Conservation (phyloP, 129 eudicot species). For the Apium graveolens region DNA sequence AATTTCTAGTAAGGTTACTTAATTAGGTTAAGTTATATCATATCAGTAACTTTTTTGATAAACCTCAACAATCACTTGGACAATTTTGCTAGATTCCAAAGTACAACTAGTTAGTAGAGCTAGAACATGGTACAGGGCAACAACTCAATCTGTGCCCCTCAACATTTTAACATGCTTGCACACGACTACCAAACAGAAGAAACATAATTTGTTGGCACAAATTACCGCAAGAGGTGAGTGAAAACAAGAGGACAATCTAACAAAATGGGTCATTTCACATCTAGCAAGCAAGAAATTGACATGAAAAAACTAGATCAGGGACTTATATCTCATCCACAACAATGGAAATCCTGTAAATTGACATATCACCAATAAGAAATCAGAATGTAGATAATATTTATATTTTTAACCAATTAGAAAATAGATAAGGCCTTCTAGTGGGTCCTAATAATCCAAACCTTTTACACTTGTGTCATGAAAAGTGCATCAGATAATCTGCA, state of each 20-base stretch:
- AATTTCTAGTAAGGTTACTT: too few species aligned
- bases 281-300: constrained; percentile 1
- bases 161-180: not conserved
- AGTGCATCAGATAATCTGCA: constrained; percentile 15
- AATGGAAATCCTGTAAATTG: constrained; percentile 40
- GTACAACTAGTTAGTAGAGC: too few species aligned
- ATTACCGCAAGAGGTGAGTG: not conserved
- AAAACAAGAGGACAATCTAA: not conserved
- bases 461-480: not conserved
- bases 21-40: too few species aligned
- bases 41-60: too few species aligned
- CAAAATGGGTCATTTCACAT: not conserved
- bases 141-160: constrained; percentile 1
- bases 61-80: too few species aligned
- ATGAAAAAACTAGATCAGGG: constrained; percentile 2
- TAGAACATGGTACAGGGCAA: too few species aligned
- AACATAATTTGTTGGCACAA: not conserved
- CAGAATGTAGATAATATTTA: constrained; percentile 34
- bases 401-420: constrained; percentile 33
- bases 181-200: not conserved
- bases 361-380: constrained; percentile 45
- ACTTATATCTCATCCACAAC: constrained; percentile 8
- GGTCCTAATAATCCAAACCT: constrained; percentile 22
- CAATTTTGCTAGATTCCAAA: too few species aligned
- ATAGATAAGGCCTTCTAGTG: constrained; percentile 52